These are phyloP conservation scores for Luvunga scandens DNA, from an alignment of 345 rosid species.

Conservation along the genomic window DNA sequence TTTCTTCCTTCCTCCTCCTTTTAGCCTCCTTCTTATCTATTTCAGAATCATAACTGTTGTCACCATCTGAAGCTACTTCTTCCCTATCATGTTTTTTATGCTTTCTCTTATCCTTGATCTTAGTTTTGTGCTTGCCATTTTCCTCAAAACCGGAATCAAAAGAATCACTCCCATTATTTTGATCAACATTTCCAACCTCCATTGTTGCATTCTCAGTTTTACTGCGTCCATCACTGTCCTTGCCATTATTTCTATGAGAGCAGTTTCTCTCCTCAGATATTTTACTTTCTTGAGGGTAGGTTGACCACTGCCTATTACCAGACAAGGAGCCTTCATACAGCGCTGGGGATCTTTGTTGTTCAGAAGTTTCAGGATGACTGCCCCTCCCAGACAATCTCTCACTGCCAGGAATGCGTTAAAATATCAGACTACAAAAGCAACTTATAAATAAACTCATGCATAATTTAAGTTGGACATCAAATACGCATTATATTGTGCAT, in stretches of 20 bases:
- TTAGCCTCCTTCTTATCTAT: conserved; percentile 79
- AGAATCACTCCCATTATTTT: conserved; percentile 36
- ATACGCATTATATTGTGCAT: background rate
- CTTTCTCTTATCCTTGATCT: conserved; percentile 54
- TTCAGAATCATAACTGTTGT: conserved; percentile 62
- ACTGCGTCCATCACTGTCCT: conserved; percentile 26
- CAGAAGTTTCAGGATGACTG: conserved; percentile 29
- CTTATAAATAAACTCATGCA: background rate
- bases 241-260: conserved; percentile 26
- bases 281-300: conserved; percentile 22
- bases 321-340: conserved; percentile 25
- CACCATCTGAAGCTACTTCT: conserved; percentile 57
- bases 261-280: conserved; percentile 37
- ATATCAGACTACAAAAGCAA: conserved; percentile 4
- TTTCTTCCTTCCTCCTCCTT: conserved; percentile 87
- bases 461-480: background rate
- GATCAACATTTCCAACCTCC: conserved; percentile 39
- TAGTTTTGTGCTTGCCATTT: conserved; percentile 38
- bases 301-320: conserved; percentile 20
- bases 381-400: conserved; percentile 43
- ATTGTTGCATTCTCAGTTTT: conserved; percentile 28
- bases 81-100: conserved; percentile 55
- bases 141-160: conserved; percentile 55
- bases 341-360: conserved; percentile 40
- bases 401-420: conserved; percentile 40